Evolutionary conservation across 192 early-diverging fungal genomes (phyloP).

Genomic region (Dispira simplex): DNA sequence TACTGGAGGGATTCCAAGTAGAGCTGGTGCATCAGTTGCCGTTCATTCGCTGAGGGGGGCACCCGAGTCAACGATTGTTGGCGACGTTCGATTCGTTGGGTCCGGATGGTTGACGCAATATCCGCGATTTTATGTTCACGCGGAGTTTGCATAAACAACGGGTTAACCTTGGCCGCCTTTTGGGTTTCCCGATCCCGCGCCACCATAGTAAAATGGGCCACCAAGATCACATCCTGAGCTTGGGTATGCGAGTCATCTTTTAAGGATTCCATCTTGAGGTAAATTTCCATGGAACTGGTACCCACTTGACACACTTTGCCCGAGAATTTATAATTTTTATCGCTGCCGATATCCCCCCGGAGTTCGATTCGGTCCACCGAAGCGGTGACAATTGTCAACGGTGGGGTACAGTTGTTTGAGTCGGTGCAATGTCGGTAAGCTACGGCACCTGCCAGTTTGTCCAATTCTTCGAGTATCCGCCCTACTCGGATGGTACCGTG

Average conservation of each 20-base stretch:
- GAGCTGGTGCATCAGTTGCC: slow-evolving; percentile 58
- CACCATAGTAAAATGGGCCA: slow-evolving; percentile 83
- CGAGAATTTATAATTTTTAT: slow-evolving; percentile 55
- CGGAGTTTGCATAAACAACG: slow-evolving; percentile 52
- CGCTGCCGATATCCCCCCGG: slow-evolving; percentile 36
- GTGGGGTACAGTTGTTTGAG: slow-evolving; percentile 28
- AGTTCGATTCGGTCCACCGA: slow-evolving; percentile 79
- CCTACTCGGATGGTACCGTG: slow-evolving; percentile 64
- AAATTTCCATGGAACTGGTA: slow-evolving; percentile 76
- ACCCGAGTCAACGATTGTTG: slow-evolving; percentile 36
- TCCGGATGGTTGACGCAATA: slow-evolving; percentile 47
- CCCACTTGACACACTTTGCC: slow-evolving; percentile 80
- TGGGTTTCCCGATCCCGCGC: slow-evolving; percentile 52
- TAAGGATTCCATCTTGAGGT: slow-evolving; percentile 48
- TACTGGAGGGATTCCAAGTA: slow-evolving; percentile 58
- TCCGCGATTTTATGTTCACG: slow-evolving; percentile 54
- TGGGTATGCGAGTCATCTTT: slow-evolving; percentile 14
- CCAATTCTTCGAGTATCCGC: slow-evolving; percentile 75
- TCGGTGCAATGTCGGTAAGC: slow-evolving; percentile 61
- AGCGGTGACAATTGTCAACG: slow-evolving; percentile 72
- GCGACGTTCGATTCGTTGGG: slow-evolving; percentile 29
- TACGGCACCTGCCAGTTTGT: slow-evolving; percentile 69
- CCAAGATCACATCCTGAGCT: slow-evolving; percentile 37
- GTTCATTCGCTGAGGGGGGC: slow-evolving; percentile 69
- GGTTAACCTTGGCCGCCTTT: slow-evolving; percentile 56